A percentile compares a stretch with the other conserved stretches of the same genome.
Evolutionary conservation across 2,329 filamentous ascomycete genomes (phyloP).

Genomic region (Penicillium sp.): DNA sequence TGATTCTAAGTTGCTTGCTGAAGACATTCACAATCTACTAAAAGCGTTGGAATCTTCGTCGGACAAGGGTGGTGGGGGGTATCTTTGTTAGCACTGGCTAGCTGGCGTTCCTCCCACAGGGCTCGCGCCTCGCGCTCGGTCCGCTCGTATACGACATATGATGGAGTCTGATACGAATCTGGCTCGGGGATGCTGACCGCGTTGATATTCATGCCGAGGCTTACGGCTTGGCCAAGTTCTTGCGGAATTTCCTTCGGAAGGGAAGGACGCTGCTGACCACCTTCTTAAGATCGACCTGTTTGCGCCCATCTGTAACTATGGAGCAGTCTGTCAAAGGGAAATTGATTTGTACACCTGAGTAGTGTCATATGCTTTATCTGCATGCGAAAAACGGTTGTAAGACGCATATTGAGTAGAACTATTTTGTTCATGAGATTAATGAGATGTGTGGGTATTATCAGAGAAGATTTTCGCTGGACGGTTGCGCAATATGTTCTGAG

Average conservation of each 20-base stretch:
- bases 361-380: neutral
- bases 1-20: neutral
- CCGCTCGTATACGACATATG: neutral
- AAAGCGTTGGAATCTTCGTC: neutral
- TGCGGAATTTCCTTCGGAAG: too few relatives aligned
- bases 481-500: neutral
- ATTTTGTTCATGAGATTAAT: neutral
- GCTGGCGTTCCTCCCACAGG: too few relatives aligned
- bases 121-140: too few relatives aligned
- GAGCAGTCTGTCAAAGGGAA: too few relatives aligned
- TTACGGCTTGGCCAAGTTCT: too few relatives aligned
- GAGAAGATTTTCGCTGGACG: neutral
- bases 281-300: too few relatives aligned
- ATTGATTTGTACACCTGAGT: too few relatives aligned
- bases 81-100: neutral
- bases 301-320: too few relatives aligned
- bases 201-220: neutral
- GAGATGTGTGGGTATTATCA: neutral
- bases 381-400: neutral
- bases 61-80: neutral
- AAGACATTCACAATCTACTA: neutral
- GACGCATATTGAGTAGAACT: neutral
- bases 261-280: neutral
- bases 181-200: neutral
- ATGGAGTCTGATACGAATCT: neutral